Evolutionary conservation across 768 basidiomycete species (phyloP), one percentile per base, ranked within the genome.

Genomic region (Pleurotus ostreatus): DNA sequence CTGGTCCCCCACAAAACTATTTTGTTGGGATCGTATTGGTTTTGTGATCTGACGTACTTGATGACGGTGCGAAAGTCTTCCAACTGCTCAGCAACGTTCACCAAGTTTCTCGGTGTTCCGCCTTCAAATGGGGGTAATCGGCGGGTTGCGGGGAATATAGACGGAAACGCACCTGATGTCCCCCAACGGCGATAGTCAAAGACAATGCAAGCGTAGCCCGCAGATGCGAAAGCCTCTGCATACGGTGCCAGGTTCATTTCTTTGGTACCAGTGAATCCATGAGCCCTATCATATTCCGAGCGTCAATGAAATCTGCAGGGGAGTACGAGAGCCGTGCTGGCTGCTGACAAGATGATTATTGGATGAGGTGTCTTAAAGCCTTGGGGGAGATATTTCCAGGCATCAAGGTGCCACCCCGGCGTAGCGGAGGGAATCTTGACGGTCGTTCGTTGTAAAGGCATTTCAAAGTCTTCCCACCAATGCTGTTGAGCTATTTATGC

Each of bases 141-240:
- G 49, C 2, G 18, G 25, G 13, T 20, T 34, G 5, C 11, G 25
- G 40, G 26, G 8, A 4, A n/a, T 22, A 43, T 13, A 12, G 16
- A 30, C 20, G 2, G 0, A 30, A 11, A 57, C 61, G 11, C n/a
- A 70, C 71, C 69, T 39, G 72, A 74, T 0, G 60, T 56, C 8
- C 72, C 72, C 71, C 71, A 74, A 15, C 69, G 64, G 12, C 72
- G 67, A 52, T 74, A 74, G 59, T 74, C 71, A 48, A 74, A 73
- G 13, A 72, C 68, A 3, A 73, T 49, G 49, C 59, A 68, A 0
- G 65, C 71, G 45, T 72, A 71, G 5, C 70, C 71, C 3, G 57
- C 51, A 2, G 53, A 41, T 4, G 65, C 63, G 47, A 71, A 73
- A 8, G 55, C 56, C 41, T 70, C 67, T 0, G 70, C 71, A 46